These are phyloP conservation scores for Tardiomyces depauwii DNA, from an alignment of 1,139 yeast species.

Conservation along the genomic window DNA sequence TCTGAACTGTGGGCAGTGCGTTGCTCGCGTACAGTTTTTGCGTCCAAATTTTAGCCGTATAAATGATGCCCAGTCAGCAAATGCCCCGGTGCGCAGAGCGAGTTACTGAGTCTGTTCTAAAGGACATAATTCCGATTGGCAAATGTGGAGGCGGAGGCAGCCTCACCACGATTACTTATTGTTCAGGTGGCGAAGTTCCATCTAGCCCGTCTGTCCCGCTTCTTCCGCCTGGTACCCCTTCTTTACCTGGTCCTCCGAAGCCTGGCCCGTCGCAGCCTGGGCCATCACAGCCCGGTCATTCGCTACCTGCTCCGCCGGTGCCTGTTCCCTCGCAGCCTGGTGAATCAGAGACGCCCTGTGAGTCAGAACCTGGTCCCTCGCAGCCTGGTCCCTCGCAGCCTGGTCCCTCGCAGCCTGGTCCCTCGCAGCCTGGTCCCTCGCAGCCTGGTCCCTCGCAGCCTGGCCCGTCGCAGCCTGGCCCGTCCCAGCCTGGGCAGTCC, in stretches of 20 bases:
- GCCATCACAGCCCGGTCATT: conserved; percentile 20
- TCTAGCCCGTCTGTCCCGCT: conserved; percentile 6
- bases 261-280: conserved; percentile 20
- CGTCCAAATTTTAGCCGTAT: too few relatives aligned
- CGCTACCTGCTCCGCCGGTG: conserved; percentile 22
- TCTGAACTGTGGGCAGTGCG: too few relatives aligned
- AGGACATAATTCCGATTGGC: background rate
- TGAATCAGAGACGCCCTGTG: too few relatives aligned
- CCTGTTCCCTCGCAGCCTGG: too few relatives aligned
- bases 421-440: conserved; percentile 21
- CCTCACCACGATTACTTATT: background rate
- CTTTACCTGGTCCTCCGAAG: conserved; percentile 18
- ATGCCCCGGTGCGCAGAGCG: too few relatives aligned
- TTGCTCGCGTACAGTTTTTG: too few relatives aligned
- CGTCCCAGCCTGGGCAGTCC: conserved; percentile 11
- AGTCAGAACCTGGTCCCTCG: too few relatives aligned
- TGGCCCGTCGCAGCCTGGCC: conserved; percentile 19
- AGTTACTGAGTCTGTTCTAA: background rate
- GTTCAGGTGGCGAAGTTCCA: background rate
- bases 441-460: conserved; percentile 21
- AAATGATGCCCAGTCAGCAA: too few relatives aligned
- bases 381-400: conserved; percentile 13
- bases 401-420: conserved; percentile 16
- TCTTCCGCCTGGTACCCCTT: conserved; percentile 10
- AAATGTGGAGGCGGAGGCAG: background rate